Evolutionary conservation across 768 basidiomycete genomes (phyloP).

Genomic region (Phylloporus rhodoxanthus): DNA sequence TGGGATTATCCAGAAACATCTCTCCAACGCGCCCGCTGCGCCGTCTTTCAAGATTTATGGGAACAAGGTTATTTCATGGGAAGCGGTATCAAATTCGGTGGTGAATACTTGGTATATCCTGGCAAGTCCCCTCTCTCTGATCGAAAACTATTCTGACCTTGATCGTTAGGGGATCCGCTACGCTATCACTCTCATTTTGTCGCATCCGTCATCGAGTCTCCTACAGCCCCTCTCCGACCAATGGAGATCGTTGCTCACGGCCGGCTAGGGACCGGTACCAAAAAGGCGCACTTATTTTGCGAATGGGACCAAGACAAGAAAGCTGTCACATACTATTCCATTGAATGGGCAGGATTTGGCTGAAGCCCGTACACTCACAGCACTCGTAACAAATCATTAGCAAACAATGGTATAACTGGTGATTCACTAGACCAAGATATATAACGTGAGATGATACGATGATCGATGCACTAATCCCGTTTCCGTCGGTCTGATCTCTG

Average conservation of each 20-base stretch:
- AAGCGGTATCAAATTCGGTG: conserved; percentile 88
- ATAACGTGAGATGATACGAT: conserved; percentile 8
- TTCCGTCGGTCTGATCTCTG: conserved; percentile 41
- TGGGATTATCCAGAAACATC: conserved; percentile 71
- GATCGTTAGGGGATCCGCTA: conserved; percentile 72
- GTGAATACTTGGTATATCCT: conserved; percentile 94
- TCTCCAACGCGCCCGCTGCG: conserved; percentile 68
- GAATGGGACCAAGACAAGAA: conserved; percentile 74
- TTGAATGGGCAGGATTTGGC: conserved; percentile 92
- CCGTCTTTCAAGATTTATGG: conserved; percentile 76
- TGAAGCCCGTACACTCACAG: conserved; percentile 8
- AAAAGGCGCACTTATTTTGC: conserved; percentile 90
- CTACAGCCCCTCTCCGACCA: conserved; percentile 55
- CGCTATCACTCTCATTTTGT: conserved; percentile 97
- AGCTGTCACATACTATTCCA: conserved; percentile 65
- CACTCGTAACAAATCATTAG: conserved; percentile 1
- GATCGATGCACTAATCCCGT: conserved; percentile 34
- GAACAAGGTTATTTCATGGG: conserved; percentile 84
- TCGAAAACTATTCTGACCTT: too few relatives aligned
- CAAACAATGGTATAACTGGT: conserved; percentile 13
- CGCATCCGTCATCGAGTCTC: conserved; percentile 71
- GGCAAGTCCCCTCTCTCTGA: conserved; percentile 43
- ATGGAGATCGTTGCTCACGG: conserved; percentile 97
- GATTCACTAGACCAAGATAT: conserved; percentile 13
- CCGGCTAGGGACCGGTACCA: conserved; percentile 91